phyloP scores from a whole-genome alignment of 768 basidiomycete genomes.

The Dioszegia aurantiaca region DNA sequence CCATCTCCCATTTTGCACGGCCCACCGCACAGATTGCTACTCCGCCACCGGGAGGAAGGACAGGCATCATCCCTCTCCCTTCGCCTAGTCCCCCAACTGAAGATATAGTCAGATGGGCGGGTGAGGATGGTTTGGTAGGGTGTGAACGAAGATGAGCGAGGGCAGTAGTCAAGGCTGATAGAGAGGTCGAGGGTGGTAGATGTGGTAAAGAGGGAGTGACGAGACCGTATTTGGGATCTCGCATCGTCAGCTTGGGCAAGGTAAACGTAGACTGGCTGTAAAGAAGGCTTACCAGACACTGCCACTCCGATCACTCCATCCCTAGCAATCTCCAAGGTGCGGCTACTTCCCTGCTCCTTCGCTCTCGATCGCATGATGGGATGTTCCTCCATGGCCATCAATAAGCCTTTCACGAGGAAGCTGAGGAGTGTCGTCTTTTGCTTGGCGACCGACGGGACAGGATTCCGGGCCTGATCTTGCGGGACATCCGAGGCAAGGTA shows the following conservation, averaged over 20 bases:
- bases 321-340: constrained; percentile 32
- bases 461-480: constrained; percentile 21
- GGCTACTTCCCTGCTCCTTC: constrained; percentile 22
- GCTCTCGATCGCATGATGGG: constrained; percentile 41
- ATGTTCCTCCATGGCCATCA: constrained; percentile 44
- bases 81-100: constrained; percentile 43
- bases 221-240: constrained; percentile 43
- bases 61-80: constrained; percentile 34
- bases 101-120: constrained; percentile 38
- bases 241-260: neutral
- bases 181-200: constrained; percentile 27
- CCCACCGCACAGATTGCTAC: constrained; percentile 46
- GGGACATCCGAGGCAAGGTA: constrained; percentile 43
- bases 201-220: constrained; percentile 41
- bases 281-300: constrained; percentile 36
- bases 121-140: constrained; percentile 24
- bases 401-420: constrained; percentile 39
- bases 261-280: neutral
- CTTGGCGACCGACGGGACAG: constrained; percentile 2
- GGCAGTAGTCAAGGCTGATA: constrained; percentile 32
- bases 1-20: constrained; percentile 40
- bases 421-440: constrained; percentile 35
- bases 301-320: constrained; percentile 40
- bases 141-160: constrained; percentile 21
- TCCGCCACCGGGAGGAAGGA: constrained; percentile 42